Evolutionary conservation across 2,329 filamentous ascomycete genomes (phyloP).

Genomic region (Dendryphion nanum): DNA sequence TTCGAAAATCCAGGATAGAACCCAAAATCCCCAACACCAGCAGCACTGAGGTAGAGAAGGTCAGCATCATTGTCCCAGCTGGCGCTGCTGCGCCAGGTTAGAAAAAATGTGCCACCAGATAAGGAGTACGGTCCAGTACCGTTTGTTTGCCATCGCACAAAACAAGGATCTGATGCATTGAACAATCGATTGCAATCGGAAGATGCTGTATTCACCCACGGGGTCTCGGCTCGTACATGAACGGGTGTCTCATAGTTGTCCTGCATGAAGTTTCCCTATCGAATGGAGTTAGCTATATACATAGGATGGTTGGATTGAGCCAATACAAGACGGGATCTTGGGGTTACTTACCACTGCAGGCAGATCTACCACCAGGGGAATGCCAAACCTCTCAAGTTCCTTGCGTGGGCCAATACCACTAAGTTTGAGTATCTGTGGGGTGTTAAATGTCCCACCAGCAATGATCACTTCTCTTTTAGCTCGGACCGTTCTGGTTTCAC

Average conservation of each 20-base stretch:
- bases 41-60: not conserved
- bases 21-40: not conserved
- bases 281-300: not conserved
- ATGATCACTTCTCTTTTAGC: slow-evolving; percentile 25
- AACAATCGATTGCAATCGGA: not conserved
- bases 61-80: not conserved
- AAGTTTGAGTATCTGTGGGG: slow-evolving; percentile 62
- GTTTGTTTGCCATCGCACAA: not conserved
- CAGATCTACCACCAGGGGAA: slow-evolving; percentile 51
- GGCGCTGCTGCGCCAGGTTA: not conserved
- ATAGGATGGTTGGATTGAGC: too few species aligned
- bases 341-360: slow-evolving; percentile 51
- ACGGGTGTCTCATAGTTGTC: slow-evolving; percentile 55
- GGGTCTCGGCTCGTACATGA: slow-evolving; percentile 39
- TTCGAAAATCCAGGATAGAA: not conserved
- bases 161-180: not conserved
- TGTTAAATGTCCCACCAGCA: slow-evolving; percentile 56
- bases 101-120: not conserved
- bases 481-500: slow-evolving; percentile 16
- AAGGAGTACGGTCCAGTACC: not conserved
- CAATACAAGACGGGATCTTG: too few species aligned
- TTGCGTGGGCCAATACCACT: slow-evolving; percentile 57
- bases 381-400: slow-evolving; percentile 52
- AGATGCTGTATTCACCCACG: slow-evolving; percentile 3
- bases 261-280: slow-evolving; percentile 56